Evolutionary conservation across 306 rosid genomes (phyloP).

Genomic region (Cicer pinnatifidum): DNA sequence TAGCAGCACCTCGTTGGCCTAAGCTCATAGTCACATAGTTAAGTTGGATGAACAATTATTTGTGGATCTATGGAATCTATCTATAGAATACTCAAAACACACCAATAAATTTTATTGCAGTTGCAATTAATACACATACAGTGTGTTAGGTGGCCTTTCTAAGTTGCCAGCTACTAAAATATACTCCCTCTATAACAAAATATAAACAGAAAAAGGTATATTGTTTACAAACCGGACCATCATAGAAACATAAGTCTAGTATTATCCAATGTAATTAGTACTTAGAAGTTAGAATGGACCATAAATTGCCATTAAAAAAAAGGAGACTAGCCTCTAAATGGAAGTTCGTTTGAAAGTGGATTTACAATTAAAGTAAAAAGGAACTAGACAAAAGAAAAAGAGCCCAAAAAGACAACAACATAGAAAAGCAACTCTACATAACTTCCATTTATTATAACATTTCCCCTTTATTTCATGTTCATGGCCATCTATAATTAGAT

Average conservation of each 20-base stretch:
- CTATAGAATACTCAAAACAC: conserved; percentile 27
- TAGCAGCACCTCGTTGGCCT: background rate
- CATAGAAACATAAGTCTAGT: conserved; percentile 7
- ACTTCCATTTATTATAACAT: conserved; percentile 2
- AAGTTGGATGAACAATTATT: conserved; percentile 12
- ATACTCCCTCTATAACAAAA: conserved; percentile 21
- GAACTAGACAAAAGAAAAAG: conserved; percentile 29
- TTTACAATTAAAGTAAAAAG: conserved; percentile 3
- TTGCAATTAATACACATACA: conserved; percentile 3
- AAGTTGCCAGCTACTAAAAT: conserved; percentile 31
- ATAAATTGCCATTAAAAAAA: conserved; percentile 10
- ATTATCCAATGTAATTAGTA: conserved; percentile 6
- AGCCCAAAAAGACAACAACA: conserved; percentile 39
- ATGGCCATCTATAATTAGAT: background rate
- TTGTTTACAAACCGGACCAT: conserved; percentile 4
- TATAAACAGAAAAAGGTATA: background rate
- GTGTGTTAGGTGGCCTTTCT: conserved; percentile 34
- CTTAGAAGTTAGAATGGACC: conserved; percentile 37
- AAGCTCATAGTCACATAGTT: background rate
- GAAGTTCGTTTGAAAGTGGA: conserved; percentile 24
- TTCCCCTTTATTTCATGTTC: conserved; percentile 3
- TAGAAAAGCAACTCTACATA: conserved; percentile 8
- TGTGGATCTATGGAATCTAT: conserved; percentile 25
- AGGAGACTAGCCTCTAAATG: conserved; percentile 19
- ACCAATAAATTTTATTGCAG: conserved; percentile 28